A percentile compares a stretch with the other conserved stretches of the same genome.
Conservation (phyloP, 1,284 basidiomycete genomes). For the Phylloboletellus chloephorus region DNA sequence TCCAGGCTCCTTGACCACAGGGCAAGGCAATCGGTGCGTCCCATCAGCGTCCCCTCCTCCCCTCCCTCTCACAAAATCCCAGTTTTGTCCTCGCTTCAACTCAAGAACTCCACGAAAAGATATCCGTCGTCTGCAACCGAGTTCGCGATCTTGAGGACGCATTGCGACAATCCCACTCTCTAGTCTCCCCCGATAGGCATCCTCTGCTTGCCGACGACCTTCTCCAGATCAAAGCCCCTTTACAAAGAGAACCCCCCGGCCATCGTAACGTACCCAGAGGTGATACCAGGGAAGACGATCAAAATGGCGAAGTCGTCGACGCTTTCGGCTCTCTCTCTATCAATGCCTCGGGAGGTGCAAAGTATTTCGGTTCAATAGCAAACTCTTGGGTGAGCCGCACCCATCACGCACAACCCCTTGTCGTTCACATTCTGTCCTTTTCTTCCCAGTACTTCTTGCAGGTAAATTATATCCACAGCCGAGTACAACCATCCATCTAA, state of each 20-base stretch:
- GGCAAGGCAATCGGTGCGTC: slow-evolving; percentile 69
- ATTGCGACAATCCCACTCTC: slow-evolving; percentile 53
- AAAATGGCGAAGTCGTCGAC: slow-evolving; percentile 64
- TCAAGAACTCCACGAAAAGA: slow-evolving; percentile 78
- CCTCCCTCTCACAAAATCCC: slow-evolving; percentile 10
- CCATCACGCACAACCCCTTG: neutral
- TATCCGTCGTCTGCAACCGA: slow-evolving; percentile 64
- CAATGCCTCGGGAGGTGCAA: slow-evolving; percentile 59
- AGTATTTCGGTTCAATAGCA: slow-evolving; percentile 69
- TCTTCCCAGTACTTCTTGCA: slow-evolving; percentile 61
- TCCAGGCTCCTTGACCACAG: slow-evolving; percentile 67
- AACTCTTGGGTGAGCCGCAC: slow-evolving; percentile 58
- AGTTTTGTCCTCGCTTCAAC: slow-evolving; percentile 80
- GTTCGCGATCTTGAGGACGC: slow-evolving; percentile 75
- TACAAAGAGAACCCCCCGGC: slow-evolving; percentile 52
- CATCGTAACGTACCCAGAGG: slow-evolving; percentile 26
- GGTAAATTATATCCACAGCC: slow-evolving; percentile 33
- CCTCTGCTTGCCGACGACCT: slow-evolving; percentile 65
- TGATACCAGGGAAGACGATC: slow-evolving; percentile 54
- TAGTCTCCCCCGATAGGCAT: slow-evolving; percentile 57
- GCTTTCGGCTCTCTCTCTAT: slow-evolving; percentile 73
- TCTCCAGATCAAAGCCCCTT: slow-evolving; percentile 63
- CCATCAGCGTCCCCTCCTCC: neutral
- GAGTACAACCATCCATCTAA: slow-evolving; percentile 11
- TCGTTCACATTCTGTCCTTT: slow-evolving; percentile 8